These are phyloP conservation scores for Penicillium odoratum DNA, from an alignment of 495 filamentous ascomycete genomes.

Conservation along the genomic window DNA sequence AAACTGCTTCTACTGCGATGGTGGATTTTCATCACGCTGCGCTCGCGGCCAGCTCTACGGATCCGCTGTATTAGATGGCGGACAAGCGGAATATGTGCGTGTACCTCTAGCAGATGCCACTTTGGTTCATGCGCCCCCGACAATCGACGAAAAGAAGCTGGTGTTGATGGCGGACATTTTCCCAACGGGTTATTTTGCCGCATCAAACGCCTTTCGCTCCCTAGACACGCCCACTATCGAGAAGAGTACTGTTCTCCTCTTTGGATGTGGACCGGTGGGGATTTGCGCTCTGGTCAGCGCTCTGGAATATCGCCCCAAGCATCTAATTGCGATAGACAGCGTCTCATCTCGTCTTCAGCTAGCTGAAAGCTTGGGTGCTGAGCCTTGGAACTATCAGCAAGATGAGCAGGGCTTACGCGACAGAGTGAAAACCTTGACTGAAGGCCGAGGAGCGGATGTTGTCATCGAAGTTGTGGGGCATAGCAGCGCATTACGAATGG, in stretches of 20 bases:
- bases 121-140: slow-evolving; percentile 63
- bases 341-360: slow-evolving; percentile 69
- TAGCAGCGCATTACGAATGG: slow-evolving; percentile 71
- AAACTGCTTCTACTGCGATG: slow-evolving; percentile 79
- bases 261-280: slow-evolving; percentile 86
- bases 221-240: slow-evolving; percentile 53
- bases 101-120: slow-evolving; percentile 81
- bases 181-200: slow-evolving; percentile 84
- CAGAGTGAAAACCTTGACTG: slow-evolving; percentile 70
- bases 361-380: slow-evolving; percentile 71
- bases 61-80: slow-evolving; percentile 68
- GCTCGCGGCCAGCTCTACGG: slow-evolving; percentile 67
- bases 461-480: slow-evolving; percentile 86
- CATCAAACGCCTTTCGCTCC: slow-evolving; percentile 66
- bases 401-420: slow-evolving; percentile 55
- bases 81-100: slow-evolving; percentile 83
- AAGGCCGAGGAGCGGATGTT: slow-evolving; percentile 79
- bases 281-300: slow-evolving; percentile 80
- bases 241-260: slow-evolving; percentile 68
- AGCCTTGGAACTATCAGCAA: slow-evolving; percentile 71
- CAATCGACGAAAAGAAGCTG: slow-evolving; percentile 70
- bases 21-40: slow-evolving; percentile 55
- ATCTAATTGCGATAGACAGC: slow-evolving; percentile 79
- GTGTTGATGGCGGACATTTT: slow-evolving; percentile 62
- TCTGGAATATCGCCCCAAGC: slow-evolving; percentile 67